These are phyloP conservation scores for Aristolochia fimbriata DNA, from an alignment of 164 flowering plant genomes.

Conservation along the genomic window DNA sequence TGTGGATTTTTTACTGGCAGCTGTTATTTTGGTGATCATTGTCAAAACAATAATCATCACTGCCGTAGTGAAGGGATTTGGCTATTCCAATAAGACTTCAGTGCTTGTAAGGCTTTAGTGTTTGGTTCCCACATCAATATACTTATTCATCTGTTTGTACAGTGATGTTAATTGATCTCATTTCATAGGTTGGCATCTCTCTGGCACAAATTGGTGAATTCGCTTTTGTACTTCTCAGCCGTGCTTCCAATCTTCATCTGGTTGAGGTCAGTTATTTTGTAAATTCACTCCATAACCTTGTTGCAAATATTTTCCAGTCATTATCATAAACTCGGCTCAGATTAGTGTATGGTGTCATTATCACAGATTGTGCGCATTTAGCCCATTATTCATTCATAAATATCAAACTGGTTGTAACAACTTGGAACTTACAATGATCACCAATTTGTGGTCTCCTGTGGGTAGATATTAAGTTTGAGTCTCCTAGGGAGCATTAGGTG, in stretches of 20 bases:
- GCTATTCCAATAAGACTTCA: conserved; percentile 78
- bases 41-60: conserved; percentile 66
- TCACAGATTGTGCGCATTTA: no score
- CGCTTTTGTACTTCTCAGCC: conserved; percentile 95
- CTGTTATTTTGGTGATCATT: conserved; percentile 78
- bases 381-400: no score
- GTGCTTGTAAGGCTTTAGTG: conserved; percentile 50
- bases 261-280: conserved; percentile 58
- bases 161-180: conserved; percentile 4
- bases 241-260: conserved; percentile 90
- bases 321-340: no score
- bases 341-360: no score
- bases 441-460: no score
- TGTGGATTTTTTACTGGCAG: conserved; percentile 83
- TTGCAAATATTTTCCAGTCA: neutral
- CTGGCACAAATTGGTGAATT: conserved; percentile 96
- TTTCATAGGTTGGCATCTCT: conserved; percentile 85
- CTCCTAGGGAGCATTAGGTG: no score
- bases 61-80: conserved; percentile 71
- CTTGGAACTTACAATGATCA: no score
- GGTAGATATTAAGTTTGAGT: no score
- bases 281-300: neutral
- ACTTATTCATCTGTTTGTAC: neutral
- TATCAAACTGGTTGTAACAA: no score
- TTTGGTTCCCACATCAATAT: neutral